Evolutionary conservation across 441 rosid genomes (phyloP).

Genomic region (Manihot esculenta): DNA sequence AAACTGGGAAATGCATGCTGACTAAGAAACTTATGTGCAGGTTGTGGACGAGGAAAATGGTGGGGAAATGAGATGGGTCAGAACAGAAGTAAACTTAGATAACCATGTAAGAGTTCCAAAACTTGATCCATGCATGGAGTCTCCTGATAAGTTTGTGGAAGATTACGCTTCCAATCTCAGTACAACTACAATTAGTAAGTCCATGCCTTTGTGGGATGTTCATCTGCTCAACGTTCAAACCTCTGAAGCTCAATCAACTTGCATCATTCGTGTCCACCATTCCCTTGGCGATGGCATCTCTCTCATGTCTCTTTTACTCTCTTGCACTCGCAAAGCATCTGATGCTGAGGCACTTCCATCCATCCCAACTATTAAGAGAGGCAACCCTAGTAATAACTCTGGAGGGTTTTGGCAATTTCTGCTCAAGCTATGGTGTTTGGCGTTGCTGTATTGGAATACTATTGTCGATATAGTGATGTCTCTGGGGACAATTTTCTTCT

Average conservation of each 20-base stretch:
- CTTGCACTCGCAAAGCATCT: neutral
- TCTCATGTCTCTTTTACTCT: neutral
- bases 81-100: neutral
- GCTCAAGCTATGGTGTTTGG: neutral
- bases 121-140: neutral
- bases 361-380: neutral
- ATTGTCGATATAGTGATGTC: neutral
- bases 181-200: neutral
- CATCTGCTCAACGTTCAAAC: neutral
- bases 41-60: neutral
- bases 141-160: neutral
- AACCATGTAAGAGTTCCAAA: neutral
- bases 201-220: neutral
- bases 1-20: too few relatives aligned
- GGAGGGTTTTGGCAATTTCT: neutral
- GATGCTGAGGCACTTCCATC: conserved; percentile 3
- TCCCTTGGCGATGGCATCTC: neutral
- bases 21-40: too few relatives aligned
- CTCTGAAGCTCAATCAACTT: neutral
- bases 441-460: neutral
- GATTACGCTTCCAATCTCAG: neutral
- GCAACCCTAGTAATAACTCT: neutral
- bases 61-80: neutral
- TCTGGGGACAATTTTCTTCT: neutral
- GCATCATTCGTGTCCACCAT: neutral